Percentiles rank a stretch among this genome's conserved stretches.
Conservation (phyloP, 2,329 filamentous ascomycete genomes). For the Diaporthe humulicola region DNA sequence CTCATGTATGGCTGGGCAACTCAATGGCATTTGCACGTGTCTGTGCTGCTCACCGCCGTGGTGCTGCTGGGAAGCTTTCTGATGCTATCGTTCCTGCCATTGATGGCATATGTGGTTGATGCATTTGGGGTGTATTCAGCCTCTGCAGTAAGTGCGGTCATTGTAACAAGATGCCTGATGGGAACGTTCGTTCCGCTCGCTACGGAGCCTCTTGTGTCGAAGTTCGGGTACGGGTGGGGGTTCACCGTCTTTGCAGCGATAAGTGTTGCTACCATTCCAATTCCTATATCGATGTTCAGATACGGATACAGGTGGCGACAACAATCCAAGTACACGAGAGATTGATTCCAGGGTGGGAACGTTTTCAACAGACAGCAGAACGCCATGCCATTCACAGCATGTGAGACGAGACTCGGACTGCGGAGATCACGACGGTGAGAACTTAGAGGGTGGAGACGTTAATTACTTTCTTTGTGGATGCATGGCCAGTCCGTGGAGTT, state of each 20-base stretch:
- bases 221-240: conserved; percentile 65
- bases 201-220: conserved; percentile 60
- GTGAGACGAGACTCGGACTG: neutral
- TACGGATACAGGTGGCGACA: conserved; percentile 67
- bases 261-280: conserved; percentile 59
- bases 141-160: conserved; percentile 68
- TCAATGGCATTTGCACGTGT: conserved; percentile 56
- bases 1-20: conserved; percentile 65
- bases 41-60: conserved; percentile 58
- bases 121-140: conserved; percentile 68
- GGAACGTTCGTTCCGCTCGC: conserved; percentile 69
- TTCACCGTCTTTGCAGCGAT: conserved; percentile 60
- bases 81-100: conserved; percentile 61
- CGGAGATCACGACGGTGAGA: neutral
- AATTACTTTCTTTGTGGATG: neutral
- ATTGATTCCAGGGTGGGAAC: conserved; percentile 36
- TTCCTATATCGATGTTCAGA: conserved; percentile 63
- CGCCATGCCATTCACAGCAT: neutral
- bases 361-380: neutral
- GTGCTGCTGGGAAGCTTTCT: conserved; percentile 60
- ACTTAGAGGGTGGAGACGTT: too few species aligned
- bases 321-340: conserved; percentile 62
- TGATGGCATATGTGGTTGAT: conserved; percentile 70
- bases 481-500: neutral
- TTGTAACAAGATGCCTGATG: conserved; percentile 67